Base-by-base conservation (phyloP, 2,329 filamentous ascomycete genomes). In the Trichoderma hamatum region DNA sequence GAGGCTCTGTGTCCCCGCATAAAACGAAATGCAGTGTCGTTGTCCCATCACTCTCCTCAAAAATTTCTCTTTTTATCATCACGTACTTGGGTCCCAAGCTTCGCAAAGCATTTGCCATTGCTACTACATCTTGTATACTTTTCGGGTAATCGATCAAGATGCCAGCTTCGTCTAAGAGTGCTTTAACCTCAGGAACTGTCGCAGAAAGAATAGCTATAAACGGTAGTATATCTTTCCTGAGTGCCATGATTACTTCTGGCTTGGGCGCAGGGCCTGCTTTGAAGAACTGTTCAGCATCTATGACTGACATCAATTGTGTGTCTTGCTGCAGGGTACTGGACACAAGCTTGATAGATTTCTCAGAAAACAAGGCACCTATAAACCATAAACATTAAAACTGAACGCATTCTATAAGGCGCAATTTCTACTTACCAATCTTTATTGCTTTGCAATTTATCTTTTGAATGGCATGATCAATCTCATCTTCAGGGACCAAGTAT, bases 211-310 rank as follows among this genome's bases (percentile, higher is more conserved):
- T 34, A 24, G 24, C 63, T 59, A 60, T 68, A 7, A 55, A 68
- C 49, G 56, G 43, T 26, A 68, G 66, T 54, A 68, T 54, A 46
- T 32, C 66, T 49, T 62, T 60, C 43, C 58, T 55, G 9, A 68
- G 58, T 10, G 66, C 66, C 16, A 11, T 32, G n/a, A 68, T 49
- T n/a, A 54, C 58, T 62, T 24, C 46, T 0, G 28, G 26, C 56
- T 61, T 30, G 21, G 66, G 66, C 39, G 66, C n/a, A 24, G 66
- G 66, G 14, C 56, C 56, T 28, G 43, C 62, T 63, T 68, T 68
- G 46, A 68, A 68, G 16, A 68, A 68, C n/a, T 56, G 66, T 36
- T 68, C 66, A 49, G 63, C 49, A 28, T 68, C 66, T 19, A 68
- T 28, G 19, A 68, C 56, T 30, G 59, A 49, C 32, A 52, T 63